Evolutionary conservation across 306 rosid species (phyloP), one percentile per base, ranked within the genome.

Genomic region (Corylus heterophylla): DNA sequence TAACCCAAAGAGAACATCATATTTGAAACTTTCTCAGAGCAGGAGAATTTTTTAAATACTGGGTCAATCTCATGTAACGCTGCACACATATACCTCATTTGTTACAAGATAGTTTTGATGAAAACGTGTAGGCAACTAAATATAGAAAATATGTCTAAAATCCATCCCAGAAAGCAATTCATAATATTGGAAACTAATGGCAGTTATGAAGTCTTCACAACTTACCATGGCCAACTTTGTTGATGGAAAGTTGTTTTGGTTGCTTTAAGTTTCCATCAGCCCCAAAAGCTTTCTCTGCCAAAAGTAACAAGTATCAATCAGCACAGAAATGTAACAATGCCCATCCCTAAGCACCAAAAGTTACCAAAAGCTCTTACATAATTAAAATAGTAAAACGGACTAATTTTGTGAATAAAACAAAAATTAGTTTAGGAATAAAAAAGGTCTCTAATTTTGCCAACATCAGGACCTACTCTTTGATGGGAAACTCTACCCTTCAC

Each of bases 141-240:
- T 31, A 42, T 42, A 59, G 49, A 58, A 74, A 47, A 37, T 45
- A 50, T 69, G 47, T 11, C 27, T 55, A 45, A 18, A 72, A 67
- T 4, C 45, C 20, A 67, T 52, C 13, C 25, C 17, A 54, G 45
- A 69, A 55, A 45, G 0, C n/a, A 59, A n/a, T 13, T 9, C 12
- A 51, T 9, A 9, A 17, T 14, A 17, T 8, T 3, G 47, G 31
- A 13, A 17, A 56, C 3, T 5, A 51, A 8, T 45, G 17, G 37
- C 7, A 68, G 20, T 10, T 12, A 66, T 42, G 66, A 80, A 42
- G 4, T 22, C 39, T 68, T 56, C 25, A 79, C 52, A 54, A 70
- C 86, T 78, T 77, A 92, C 97, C 98, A 31, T 95, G 99, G 61
- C 98, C 97, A 85, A 90, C 98, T 89, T 93, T 95, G 83, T 95